Evolutionary conservation across 2,329 filamentous ascomycete genomes (phyloP), one percentile per base, ranked within the genome.

Genomic region (Phoma sp.): DNA sequence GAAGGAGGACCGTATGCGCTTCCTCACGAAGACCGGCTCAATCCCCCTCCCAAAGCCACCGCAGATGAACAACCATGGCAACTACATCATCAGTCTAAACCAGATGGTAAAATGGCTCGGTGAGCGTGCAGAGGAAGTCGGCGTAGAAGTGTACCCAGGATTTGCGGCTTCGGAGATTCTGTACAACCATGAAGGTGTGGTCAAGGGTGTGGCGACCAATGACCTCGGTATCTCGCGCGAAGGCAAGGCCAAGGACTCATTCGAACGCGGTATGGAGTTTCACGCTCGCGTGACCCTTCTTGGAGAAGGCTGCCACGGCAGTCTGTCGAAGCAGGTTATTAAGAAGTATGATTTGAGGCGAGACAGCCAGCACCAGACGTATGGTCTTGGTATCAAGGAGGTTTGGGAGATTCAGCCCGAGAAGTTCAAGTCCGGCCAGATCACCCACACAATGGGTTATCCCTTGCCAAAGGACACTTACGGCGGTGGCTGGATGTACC

Each of bases 401-500:
- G 90, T 99, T 0, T 99, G 95, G 95, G 95, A 99, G 76, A 84
- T 99, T 26, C 86, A 92, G 66, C 92, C 95, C 0, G 92, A 91
- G 66, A 98, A 96, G 77, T 98, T 97, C 77, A 83, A 89, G 57
- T 90, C 90, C 70, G 95, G 95, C 47, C 81, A 93, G 63, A 85
- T 98, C 38, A 85, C 88, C 4, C 95, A 99, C 79, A 90, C 92
- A 4, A 86, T 99, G 87, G 95, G 95, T 17, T 98, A 96, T 70
- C 95, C 95, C 17, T 78, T 99, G 37, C 86, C 92, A 14, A 86
- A 83, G 65, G 89, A 98, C 72, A 95, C 93, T 7, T 99, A 99
- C 73, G 95, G 95, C 63, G 95, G 95, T 62, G 92, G 91, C n/a
- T 99, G 92, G 88, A 93, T 99, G 91, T 99, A 99, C 72, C 95